These are phyloP conservation scores for Dicorynia guianensis DNA, from an alignment of 306 rosid genomes.

Conservation along the genomic window DNA sequence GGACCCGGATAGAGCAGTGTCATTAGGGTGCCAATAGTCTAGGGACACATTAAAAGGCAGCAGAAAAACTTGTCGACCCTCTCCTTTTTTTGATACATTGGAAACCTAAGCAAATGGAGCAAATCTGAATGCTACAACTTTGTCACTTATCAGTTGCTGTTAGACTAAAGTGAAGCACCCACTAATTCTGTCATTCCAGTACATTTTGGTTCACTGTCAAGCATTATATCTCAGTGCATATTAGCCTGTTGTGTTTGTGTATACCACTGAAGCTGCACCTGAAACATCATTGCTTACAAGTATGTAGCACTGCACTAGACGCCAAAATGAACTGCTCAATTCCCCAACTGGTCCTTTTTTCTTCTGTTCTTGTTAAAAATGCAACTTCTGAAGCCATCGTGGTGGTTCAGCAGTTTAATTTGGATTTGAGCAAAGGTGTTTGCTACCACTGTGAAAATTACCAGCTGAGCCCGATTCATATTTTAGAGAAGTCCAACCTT, in stretches of 20 bases:
- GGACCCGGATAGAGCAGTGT: conserved; percentile 1
- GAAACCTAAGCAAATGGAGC: background rate
- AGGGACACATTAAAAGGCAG: conserved; percentile 1
- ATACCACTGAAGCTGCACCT: background rate
- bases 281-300: background rate
- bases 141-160: conserved; percentile 14
- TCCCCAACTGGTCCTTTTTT: background rate
- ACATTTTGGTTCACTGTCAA: background rate
- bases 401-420: background rate
- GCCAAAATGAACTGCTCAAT: background rate
- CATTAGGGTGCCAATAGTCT: conserved; percentile 15
- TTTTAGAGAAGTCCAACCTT: too few species aligned
- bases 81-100: background rate
- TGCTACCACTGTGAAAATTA: background rate
- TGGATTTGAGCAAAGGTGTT: background rate
- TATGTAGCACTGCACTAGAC: background rate
- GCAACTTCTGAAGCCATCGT: background rate
- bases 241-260: background rate
- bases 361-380: too few species aligned
- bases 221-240: background rate
- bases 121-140: conserved; percentile 15
- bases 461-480: too few species aligned
- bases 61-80: conserved; percentile 15
- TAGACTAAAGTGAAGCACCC: conserved; percentile 42
- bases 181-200: conserved; percentile 18